Conservation (phyloP, 768 basidiomycete species). For the Kwoniella bestiolae region DNA sequence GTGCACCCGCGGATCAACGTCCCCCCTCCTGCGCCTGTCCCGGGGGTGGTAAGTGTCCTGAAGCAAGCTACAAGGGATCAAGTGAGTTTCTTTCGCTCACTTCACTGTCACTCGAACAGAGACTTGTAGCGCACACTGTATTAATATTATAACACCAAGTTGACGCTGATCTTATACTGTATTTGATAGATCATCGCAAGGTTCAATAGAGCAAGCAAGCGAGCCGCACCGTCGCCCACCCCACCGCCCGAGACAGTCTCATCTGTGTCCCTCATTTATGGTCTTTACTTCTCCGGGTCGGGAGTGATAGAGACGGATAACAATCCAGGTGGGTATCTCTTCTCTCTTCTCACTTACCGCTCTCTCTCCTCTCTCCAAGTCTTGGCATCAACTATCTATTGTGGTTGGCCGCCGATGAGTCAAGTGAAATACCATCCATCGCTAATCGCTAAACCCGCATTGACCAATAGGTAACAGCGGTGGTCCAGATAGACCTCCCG, state of each 20-base stretch:
- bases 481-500: not conserved
- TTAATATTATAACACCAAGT: too few species aligned
- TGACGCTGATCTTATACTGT: too few species aligned
- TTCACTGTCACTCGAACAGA: too few species aligned
- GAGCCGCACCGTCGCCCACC: not conserved
- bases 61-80: conserved; percentile 4
- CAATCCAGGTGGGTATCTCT: conserved; percentile 4
- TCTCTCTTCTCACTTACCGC: too few species aligned
- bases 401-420: too few species aligned
- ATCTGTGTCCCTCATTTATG: not conserved
- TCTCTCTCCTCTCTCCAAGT: too few species aligned
- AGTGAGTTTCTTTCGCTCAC: too few species aligned
- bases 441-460: not conserved
- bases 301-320: conserved; percentile 1
- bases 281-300: not conserved
- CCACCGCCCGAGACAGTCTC: not conserved
- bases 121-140: too few species aligned
- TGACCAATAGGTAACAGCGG: not conserved
- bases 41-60: not conserved
- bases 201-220: not conserved
- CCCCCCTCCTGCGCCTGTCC: not conserved
- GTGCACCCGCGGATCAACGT: too few species aligned
- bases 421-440: too few species aligned
- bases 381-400: too few species aligned
- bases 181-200: not conserved